A percentile compares a stretch with the other conserved stretches of the same genome.
phyloP scores from a whole-genome alignment of 2,329 filamentous ascomycete genomes.

The Talaromyces verruculosus region DNA sequence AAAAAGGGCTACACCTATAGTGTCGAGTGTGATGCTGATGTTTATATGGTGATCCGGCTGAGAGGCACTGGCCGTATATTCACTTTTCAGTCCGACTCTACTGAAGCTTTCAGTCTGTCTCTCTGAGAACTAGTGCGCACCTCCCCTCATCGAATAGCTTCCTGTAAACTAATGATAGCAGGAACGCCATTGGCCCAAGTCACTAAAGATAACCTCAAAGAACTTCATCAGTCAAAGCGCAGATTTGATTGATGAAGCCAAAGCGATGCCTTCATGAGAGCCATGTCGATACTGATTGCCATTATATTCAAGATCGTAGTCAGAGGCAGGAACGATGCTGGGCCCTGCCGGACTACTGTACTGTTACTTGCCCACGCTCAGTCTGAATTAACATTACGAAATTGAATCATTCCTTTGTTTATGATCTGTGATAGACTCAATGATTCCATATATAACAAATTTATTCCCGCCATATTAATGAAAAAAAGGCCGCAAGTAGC shows the following conservation, averaged over 20 bases:
- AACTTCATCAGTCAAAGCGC: neutral
- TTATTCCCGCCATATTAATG: neutral
- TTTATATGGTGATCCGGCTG: neutral
- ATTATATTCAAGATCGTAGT: no score
- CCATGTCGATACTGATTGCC: no score
- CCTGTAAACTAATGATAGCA: neutral
- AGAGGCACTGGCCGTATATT: neutral
- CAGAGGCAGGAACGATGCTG: neutral
- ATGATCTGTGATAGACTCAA: neutral
- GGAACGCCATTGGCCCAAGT: conserved; percentile 3
- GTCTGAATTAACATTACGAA: neutral
- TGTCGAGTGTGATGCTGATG: neutral
- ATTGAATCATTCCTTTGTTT: neutral
- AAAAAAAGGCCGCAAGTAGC: neutral
- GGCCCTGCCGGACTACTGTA: neutral
- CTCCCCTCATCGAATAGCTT: neutral
- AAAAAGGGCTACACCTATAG: neutral
- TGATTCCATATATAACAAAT: neutral
- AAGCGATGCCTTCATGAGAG: neutral
- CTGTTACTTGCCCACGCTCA: neutral
- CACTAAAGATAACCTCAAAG: conserved; percentile 1
- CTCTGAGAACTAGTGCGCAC: neutral
- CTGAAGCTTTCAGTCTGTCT: neutral
- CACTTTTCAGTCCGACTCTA: neutral
- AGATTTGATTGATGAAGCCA: neutral